Conservation (phyloP, 495 filamentous ascomycete genomes). For the Lasiosphaeriaceae sp. region DNA sequence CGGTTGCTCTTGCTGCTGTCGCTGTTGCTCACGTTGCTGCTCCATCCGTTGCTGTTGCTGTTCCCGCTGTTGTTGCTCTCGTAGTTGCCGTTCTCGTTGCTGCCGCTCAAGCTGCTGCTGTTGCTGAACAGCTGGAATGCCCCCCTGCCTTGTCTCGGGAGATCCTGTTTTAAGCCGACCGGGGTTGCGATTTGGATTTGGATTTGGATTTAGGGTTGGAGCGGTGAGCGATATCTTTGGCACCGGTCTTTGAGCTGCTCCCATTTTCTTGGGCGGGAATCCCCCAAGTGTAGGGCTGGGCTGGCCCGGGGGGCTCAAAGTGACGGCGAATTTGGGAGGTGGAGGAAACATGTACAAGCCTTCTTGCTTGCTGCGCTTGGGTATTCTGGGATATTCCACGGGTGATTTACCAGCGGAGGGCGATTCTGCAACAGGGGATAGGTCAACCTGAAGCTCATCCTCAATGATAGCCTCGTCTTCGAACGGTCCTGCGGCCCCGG, state of each 20-base stretch:
- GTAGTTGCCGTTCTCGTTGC: constrained; percentile 4
- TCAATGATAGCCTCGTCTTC: constrained; percentile 21
- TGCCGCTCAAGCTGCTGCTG: constrained; percentile 10
- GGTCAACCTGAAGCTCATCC: constrained; percentile 21
- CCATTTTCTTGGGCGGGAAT: neutral
- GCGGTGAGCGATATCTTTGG: constrained; percentile 12
- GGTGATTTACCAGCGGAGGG: constrained; percentile 38
- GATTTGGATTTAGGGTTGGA: constrained; percentile 15
- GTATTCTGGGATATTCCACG: constrained; percentile 42
- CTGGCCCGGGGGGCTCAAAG: constrained; percentile 27
- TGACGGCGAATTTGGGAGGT: constrained; percentile 25
- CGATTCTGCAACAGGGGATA: constrained; percentile 46
- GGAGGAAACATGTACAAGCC: constrained; percentile 28
- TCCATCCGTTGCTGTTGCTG: neutral
- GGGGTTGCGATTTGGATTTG: constrained; percentile 23
- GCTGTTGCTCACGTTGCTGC: neutral
- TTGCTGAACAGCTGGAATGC: neutral
- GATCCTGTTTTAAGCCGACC: constrained; percentile 24
- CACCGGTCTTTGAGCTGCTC: neutral
- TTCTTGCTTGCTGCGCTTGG: constrained; percentile 4
- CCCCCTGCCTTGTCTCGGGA: constrained; percentile 16
- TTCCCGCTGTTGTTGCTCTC: constrained; percentile 1
- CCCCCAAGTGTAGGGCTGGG: constrained; percentile 28
- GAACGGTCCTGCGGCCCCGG: constrained; percentile 13
- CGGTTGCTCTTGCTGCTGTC: neutral